Conservation (phyloP, 1,284 basidiomycete species). For the Marasmius fiardii region DNA sequence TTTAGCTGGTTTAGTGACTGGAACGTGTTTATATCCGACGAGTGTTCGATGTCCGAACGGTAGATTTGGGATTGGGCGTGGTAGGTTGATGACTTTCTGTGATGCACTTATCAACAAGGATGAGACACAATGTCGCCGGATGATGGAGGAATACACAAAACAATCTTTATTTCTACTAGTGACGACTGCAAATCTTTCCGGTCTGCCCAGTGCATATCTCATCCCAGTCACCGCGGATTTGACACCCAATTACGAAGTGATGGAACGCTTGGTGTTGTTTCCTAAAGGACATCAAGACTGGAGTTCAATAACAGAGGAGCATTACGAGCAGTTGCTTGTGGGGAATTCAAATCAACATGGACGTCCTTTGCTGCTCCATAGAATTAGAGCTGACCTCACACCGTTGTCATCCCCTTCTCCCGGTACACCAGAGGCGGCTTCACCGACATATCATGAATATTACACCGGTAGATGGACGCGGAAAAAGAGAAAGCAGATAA, state of each 20-base stretch:
- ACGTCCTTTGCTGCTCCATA: constrained; percentile 50
- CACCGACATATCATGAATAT: constrained; percentile 57
- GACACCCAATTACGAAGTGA: constrained; percentile 54
- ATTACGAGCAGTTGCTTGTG: constrained; percentile 46
- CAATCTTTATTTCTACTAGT: constrained; percentile 61
- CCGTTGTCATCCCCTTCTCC: constrained; percentile 51
- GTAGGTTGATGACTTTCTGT: constrained; percentile 37
- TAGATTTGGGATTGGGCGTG: constrained; percentile 34
- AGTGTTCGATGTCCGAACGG: constrained; percentile 36
- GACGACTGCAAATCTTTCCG: constrained; percentile 49
- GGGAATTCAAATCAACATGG: constrained; percentile 54
- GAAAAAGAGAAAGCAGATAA: constrained; percentile 25
- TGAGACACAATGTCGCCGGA: constrained; percentile 39
- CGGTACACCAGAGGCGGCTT: constrained; percentile 45
- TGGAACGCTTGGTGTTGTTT: constrained; percentile 43
- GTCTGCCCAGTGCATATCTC: constrained; percentile 55
- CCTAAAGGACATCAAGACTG: constrained; percentile 54
- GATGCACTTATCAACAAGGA: constrained; percentile 28
- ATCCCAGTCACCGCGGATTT: constrained; percentile 50
- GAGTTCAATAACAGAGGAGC: constrained; percentile 42
- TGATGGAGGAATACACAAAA: constrained; percentile 62
- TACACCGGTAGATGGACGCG: constrained; percentile 52
- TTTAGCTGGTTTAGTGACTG: constrained; percentile 59
- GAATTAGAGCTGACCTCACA: constrained; percentile 60
- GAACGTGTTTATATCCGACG: constrained; percentile 46